phyloP scores from a whole-genome alignment of 2,329 filamentous ascomycete genomes.

The Claviceps purpurea region DNA sequence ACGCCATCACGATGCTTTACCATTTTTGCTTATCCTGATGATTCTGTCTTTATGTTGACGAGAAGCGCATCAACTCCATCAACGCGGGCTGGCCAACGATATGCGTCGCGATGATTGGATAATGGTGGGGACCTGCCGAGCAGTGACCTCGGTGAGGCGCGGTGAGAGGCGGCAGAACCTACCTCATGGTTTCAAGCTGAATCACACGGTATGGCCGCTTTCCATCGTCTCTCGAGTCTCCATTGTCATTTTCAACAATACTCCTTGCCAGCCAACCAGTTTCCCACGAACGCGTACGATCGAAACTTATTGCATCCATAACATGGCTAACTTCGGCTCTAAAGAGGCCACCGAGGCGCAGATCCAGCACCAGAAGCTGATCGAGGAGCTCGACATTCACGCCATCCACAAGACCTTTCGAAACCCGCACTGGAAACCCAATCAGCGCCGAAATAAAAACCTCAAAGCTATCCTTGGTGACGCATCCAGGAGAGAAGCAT shows the following conservation, averaged over 20 bases:
- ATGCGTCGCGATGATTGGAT: not conserved
- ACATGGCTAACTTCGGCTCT: conserved; percentile 37
- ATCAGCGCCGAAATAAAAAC: conserved; percentile 95
- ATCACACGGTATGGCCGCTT: not conserved
- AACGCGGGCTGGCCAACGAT: not conserved
- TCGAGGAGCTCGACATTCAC: conserved; percentile 87
- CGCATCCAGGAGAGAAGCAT: conserved; percentile 78
- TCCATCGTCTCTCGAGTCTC: not conserved
- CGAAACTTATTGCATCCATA: not conserved
- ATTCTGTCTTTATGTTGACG: not conserved
- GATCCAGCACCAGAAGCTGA: conserved; percentile 71
- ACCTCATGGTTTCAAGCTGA: not conserved
- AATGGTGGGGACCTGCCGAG: not conserved
- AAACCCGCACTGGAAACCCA: conserved; percentile 79
- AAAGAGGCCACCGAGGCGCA: conserved; percentile 44
- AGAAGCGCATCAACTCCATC: not conserved
- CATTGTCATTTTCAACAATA: not conserved
- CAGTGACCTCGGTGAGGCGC: conserved; percentile 9
- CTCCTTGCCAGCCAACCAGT: not conserved
- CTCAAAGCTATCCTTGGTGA: conserved; percentile 93
- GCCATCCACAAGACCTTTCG: conserved; percentile 79
- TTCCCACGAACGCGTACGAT: not conserved
- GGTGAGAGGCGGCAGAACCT: conserved; percentile 23
- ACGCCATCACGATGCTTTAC: not conserved
- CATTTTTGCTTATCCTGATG: not conserved